These are phyloP conservation scores for Vitis vinifera DNA, from an alignment of 164 flowering plant species.

Conservation along the genomic window ASM3070453v1 NC_081806.1:339501-340000, in stretches of 20 bases:
- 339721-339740: conserved; percentile 29
- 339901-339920: conserved; percentile 64
- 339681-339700: conserved; percentile 55
- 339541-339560: background rate
- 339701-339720: conserved; percentile 59
- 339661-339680: conserved; percentile 73
- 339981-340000: conserved; percentile 44
- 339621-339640: too few relatives aligned
- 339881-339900: too few relatives aligned
- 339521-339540: conserved; percentile 76
- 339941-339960: conserved; percentile 79
- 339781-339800: conserved; percentile 67
- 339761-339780: conserved; percentile 51
- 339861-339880: too few relatives aligned
- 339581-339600: background rate
- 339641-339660: conserved; percentile 3
- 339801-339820: conserved; percentile 56
- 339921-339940: conserved; percentile 61
- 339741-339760: conserved; percentile 45
- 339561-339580: background rate
- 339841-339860: too few relatives aligned
- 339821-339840: conserved; percentile 62
- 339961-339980: conserved; percentile 57
- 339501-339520: conserved; percentile 71
- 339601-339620: too few relatives aligned